A percentile compares a stretch with the other conserved stretches of the same genome.
These are phyloP conservation scores for Heliamphora exappendiculata DNA, from an alignment of 148 eudicot species.

Conservation along the genomic window DNA sequence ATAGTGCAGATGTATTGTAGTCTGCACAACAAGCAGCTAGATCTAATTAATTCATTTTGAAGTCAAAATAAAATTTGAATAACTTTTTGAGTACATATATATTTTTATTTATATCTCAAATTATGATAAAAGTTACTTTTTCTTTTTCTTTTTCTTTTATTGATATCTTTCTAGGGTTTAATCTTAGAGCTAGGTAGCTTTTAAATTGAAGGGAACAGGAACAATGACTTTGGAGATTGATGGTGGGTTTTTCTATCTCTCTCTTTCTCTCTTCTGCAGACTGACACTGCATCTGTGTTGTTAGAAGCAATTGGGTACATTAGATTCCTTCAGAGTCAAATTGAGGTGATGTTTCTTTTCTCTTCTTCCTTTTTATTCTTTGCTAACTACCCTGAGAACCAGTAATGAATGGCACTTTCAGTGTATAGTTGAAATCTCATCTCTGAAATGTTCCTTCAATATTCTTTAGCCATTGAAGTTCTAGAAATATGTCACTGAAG, in stretches of 20 bases:
- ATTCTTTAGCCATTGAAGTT: constrained; percentile 3
- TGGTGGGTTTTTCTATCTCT: background rate
- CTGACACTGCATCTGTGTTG: constrained; percentile 97
- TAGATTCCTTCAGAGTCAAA: constrained; percentile 91
- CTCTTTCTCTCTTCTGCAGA: constrained; percentile 45
- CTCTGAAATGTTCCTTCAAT: background rate
- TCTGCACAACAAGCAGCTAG: too few relatives aligned
- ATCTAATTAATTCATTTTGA: too few relatives aligned
- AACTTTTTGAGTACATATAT: too few relatives aligned
- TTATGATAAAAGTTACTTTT: constrained; percentile 15
- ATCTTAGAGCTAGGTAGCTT: background rate
- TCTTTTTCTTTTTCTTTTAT: background rate
- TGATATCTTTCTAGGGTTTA: background rate
- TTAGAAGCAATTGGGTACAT: constrained; percentile 92
- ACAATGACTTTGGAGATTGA: constrained; percentile 12
- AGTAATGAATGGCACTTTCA: background rate
- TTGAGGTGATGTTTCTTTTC: constrained; percentile 58
- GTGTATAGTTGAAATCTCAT: background rate
- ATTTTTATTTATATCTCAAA: too few relatives aligned
- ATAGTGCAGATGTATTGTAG: too few relatives aligned
- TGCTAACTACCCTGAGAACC: too few relatives aligned
- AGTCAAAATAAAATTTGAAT: too few relatives aligned
- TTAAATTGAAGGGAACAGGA: constrained; percentile 7
- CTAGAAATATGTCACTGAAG: background rate
- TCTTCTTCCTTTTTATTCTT: background rate